A percentile compares a stretch with the other conserved stretches of the same genome.
These are phyloP conservation scores for Chlorella ohadii DNA, from an alignment of 139 green algal species.

Conservation along the genomic window DNA sequence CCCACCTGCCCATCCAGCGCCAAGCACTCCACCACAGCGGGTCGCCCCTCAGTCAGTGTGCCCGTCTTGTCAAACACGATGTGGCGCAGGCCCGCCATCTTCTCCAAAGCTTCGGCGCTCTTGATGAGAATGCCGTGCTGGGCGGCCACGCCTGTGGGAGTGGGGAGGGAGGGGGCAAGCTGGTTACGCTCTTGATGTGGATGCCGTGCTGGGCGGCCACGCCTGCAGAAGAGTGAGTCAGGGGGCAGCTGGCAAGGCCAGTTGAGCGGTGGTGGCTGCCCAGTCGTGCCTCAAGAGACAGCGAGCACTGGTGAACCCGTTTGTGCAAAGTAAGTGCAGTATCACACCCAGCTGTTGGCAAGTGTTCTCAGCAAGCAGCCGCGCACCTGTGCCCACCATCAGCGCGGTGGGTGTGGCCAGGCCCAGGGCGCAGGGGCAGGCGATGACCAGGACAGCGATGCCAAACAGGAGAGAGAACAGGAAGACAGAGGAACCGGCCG, in stretches of 20 bases:
- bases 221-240: no score
- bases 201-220: conserved; percentile 74
- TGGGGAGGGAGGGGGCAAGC: no score
- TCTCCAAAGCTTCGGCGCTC: conserved; percentile 71
- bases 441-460: conserved; percentile 95
- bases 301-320: no score
- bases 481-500: conserved; percentile 76
- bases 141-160: conserved; percentile 50
- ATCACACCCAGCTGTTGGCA: no score
- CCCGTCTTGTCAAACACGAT: conserved; percentile 97
- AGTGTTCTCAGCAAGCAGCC: no score
- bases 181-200: conserved; percentile 91
- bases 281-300: no score
- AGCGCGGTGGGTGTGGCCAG: conserved; percentile 96
- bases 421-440: conserved; percentile 95
- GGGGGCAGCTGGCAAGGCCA: no score
- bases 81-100: conserved; percentile 51
- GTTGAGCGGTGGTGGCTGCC: no score
- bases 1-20: background rate
- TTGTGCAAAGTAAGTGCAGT: no score
- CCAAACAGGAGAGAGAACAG: conserved; percentile 92
- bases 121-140: conserved; percentile 94
- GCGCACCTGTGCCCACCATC: conserved; percentile 88
- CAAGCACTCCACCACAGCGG: conserved; percentile 4
- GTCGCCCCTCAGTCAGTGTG: conserved; percentile 84